Evolutionary conservation across 2,329 filamentous ascomycete species (phyloP).

Genomic region (Aaosphaeria pasadenensis): DNA sequence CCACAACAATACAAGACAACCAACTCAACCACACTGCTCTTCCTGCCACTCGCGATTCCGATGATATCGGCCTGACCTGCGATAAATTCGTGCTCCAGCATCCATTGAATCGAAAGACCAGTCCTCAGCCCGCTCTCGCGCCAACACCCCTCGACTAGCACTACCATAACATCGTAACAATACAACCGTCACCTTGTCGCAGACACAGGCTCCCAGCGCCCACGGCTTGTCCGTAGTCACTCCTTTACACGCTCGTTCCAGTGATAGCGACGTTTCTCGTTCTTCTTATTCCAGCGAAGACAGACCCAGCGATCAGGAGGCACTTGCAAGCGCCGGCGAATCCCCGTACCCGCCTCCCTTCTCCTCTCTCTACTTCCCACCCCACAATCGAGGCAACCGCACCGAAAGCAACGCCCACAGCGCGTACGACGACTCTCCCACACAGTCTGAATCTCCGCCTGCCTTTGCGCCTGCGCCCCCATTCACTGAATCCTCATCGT

Average conservation of each 20-base stretch:
- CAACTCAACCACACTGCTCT: background rate
- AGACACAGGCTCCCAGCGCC: constrained; percentile 37
- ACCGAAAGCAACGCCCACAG: constrained; percentile 48
- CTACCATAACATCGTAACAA: background rate
- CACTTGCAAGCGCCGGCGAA: constrained; percentile 46
- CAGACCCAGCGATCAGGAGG: constrained; percentile 33
- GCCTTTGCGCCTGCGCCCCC: constrained; percentile 53
- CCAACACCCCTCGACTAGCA: background rate
- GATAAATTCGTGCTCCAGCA: too few relatives aligned
- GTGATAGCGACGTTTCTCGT: constrained; percentile 18
- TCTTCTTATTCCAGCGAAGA: constrained; percentile 24
- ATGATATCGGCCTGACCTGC: too few relatives aligned
- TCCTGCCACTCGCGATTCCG: background rate
- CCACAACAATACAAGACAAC: background rate
- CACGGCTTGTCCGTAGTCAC: constrained; percentile 47
- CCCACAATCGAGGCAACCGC: constrained; percentile 38
- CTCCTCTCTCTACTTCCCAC: constrained; percentile 60
- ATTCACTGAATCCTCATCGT: constrained; percentile 49
- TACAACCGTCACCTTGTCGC: constrained; percentile 43
- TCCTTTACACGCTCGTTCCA: constrained; percentile 34
- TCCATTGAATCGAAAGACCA: too few relatives aligned
- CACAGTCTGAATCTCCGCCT: constrained; percentile 40
- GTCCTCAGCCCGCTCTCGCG: background rate
- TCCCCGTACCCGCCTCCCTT: constrained; percentile 60
- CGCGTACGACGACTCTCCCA: constrained; percentile 16